Evolutionary conservation across 805 yeast species (phyloP), one percentile per base, ranked within the genome.

Genomic region (Crinitomyces ghanaensis): DNA sequence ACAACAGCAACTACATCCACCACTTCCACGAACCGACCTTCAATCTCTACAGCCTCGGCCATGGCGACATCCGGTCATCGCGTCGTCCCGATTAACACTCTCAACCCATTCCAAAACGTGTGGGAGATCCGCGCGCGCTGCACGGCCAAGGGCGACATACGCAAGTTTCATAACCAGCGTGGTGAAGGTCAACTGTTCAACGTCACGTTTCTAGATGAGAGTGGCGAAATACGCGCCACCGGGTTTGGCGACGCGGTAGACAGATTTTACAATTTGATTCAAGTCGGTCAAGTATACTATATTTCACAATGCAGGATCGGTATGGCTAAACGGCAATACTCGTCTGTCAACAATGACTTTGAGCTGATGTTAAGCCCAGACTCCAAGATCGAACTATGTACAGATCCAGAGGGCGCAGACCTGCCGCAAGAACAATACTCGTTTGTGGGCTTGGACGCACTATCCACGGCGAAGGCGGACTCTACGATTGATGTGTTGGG

Each of bases 91-190:
- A 82, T 86, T 45, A 95, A 83, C 50, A 83, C 77, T 42, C 63
- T 91, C 33, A 83, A 95, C 8, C 97, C 97, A 6, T 91, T 81
- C 54, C 91, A 82, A 54, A 79, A 76, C 51, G 65, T 68, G 33
- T 91, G 97, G 97, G 77, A 88, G 5, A 82, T 91, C 48, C 84
- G 83, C 49, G 98, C 93, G 1, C 74, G 97, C 52, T 91, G 85
- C 17, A 76, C 93, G 1, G 76, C 69, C 56, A 91, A 88, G 57
- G 74, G 88, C 36, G 95, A 84, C 40, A 68, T 88, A 45, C 76
- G 83, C 56, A 81, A 82, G 23, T 91, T 88, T 88, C 72, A 82
- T 33, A 84, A 82, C 48, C 77, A 72, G 41, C 70, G 76, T 48
- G 95, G 95, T 37, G 83, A 77, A 42, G 98, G 98, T 35, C 81